Base-by-base conservation (phyloP, 768 basidiomycete species). In the Hericium erinaceus region DNA sequence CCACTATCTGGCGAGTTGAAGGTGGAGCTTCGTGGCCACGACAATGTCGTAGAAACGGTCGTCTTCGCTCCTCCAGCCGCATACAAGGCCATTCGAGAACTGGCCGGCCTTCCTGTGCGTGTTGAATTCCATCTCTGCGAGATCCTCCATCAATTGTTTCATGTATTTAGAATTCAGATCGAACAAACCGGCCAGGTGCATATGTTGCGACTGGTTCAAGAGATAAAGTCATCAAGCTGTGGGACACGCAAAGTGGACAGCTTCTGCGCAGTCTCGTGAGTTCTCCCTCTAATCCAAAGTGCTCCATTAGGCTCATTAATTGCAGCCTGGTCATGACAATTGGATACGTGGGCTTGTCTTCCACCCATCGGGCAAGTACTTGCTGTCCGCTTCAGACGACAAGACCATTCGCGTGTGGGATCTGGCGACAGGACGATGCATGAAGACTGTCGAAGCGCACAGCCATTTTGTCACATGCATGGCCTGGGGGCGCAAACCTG, bases 371-470 rank as follows among this genome's bases (percentile, higher is more conserved):
- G 82, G 82, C 37, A 81, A 81, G 61, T 77, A 73, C 65, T 73
- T 83, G 18, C 71, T 83, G 5, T 81, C 80, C 6, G 80, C 79
- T 0, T 77, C 78, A 6, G 82, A 83, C 68, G 82, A 83, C 69
- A 76, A 80, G 65, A 80, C 81, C 13, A 73, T 82, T 39, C 76
- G 78, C 15, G 72, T 82, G 0, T 83, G 82, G 82, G 82, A 83
- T 62, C 69, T 83, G 22, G 66, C 70, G 33, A 77, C 76, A 5
- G 82, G 82, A 2, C 72, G 80, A 39, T 81, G 81, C 62, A 67
- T 68, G 39, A 64, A 64, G 48, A 63, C 55, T 9, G 61, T 63
- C 15, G 62, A 63, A 38, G 62, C 62, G 13, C 62, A 63, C 28
- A 57, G 58, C 16, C 52, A 57, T 53, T 63, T 63, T 33, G 62